Evolutionary conservation across 441 rosid species (phyloP).

Genomic region (Lepidium campestre): DNA sequence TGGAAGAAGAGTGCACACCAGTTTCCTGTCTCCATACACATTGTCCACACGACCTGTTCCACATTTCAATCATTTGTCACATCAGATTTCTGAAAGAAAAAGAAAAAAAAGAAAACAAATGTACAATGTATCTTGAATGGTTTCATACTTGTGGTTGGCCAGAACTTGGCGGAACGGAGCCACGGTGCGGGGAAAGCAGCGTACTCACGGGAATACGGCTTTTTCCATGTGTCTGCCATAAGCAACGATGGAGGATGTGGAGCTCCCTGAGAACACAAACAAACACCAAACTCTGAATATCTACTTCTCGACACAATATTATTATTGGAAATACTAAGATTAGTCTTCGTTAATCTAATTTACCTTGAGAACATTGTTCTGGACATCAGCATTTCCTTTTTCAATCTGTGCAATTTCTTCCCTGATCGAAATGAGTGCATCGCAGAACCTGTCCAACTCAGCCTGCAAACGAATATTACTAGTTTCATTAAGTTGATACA

Average conservation of each 20-base stretch:
- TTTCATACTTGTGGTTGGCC: conserved; percentile 78
- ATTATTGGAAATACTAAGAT: neutral
- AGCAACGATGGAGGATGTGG: conserved; percentile 96
- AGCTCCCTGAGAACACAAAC: conserved; percentile 56
- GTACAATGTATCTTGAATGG: neutral
- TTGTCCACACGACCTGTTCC: conserved; percentile 86
- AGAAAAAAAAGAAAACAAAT: neutral
- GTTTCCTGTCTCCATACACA: conserved; percentile 93
- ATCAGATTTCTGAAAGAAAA: neutral
- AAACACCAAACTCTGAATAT: neutral
- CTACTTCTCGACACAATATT: neutral
- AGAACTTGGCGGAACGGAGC: conserved; percentile 84
- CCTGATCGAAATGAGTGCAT: conserved; percentile 88
- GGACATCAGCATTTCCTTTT: conserved; percentile 78
- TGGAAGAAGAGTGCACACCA: conserved; percentile 76
- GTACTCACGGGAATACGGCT: conserved; percentile 79
- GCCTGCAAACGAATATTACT: conserved; percentile 50
- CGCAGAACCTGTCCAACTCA: conserved; percentile 90
- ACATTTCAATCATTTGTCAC: conserved; percentile 7
- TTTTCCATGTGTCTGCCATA: conserved; percentile 94
- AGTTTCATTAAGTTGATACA: neutral
- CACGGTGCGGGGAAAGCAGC: conserved; percentile 97
- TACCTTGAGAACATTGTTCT: conserved; percentile 91
- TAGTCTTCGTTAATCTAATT: neutral
- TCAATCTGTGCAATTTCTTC: conserved; percentile 90